Evolutionary conservation across 352 stramenopile species (phyloP), one percentile per base, ranked within the genome.

Genomic region (Phytophthora sansomeana): DNA sequence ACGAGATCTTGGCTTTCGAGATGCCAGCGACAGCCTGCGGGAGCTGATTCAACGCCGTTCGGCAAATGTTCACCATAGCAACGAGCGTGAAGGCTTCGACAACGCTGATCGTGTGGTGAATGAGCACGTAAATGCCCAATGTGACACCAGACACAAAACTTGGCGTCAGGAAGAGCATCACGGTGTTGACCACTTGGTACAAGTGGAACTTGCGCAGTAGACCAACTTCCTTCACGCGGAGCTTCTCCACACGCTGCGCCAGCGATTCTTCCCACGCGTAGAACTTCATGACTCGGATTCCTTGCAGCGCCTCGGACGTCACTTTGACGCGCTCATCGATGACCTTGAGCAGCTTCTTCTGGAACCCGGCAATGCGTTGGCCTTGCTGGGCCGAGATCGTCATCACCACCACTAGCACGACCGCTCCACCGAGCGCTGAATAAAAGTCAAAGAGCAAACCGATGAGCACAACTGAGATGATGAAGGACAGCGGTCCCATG

Each of bases 221-320:
- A 49, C 43, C 26, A 30, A 88, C 69, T 33, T 90, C 81, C 19
- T 52, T 58, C 3, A 64, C 66, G 5, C 81, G 79, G 10, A 90
- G 72, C 33, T 67, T 65, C 28, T 54, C 60, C 17, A 90, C 61
- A 10, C 72, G 75, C 3, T 63, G 60, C 2, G 48, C 42, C 5
- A 85, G 48, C 1, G 75, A 76, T 1, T 72, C 52, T 48, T 88
- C 79, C 89, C 90, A 98, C 14, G 81, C 86, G 58, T 97, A 96
- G 53, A 97, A 91, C 56, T 97, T 98, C 49, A 98, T 85, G 46
- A 90, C 87, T 24, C 89, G 75, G 39, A 98, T 94, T 1, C 92
- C 93, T 6, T 87, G 69, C 0, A 99, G 75, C 10, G 96, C 85
- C 72, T 98, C 95, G 50, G 93, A 97, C 24, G 95, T 94, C 41